Conservation (phyloP, 441 rosid genomes). For the Adansonia rubrostipa region DNA sequence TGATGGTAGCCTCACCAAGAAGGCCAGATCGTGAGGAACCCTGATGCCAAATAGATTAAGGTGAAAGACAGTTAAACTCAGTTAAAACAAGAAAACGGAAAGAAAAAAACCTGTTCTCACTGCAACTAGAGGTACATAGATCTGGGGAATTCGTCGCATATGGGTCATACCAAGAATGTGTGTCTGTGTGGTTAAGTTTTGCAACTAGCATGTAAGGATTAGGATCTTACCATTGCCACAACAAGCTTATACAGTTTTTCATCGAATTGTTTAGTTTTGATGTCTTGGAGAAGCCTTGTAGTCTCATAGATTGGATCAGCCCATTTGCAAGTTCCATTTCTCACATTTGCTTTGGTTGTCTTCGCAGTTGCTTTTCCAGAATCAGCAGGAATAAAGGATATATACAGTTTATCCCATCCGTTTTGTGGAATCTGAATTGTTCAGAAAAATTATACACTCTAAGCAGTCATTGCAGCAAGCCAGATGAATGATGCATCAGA, state of each 20-base stretch:
- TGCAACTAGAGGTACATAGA: constrained; percentile 16
- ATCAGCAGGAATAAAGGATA: constrained; percentile 91
- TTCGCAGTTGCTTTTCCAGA: constrained; percentile 90
- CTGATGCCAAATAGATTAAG: constrained; percentile 49
- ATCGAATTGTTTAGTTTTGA: constrained; percentile 78
- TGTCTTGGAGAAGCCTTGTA: constrained; percentile 92
- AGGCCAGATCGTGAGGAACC: constrained; percentile 92
- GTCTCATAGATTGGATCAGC: constrained; percentile 98
- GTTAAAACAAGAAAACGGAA: constrained; percentile 11
- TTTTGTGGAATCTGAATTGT: constrained; percentile 71
- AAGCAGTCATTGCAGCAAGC: constrained; percentile 17
- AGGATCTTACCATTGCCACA: constrained; percentile 72
- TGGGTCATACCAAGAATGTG: constrained; percentile 16
- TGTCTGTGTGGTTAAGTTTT: not conserved
- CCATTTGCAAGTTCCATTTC: constrained; percentile 99
- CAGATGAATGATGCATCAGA: constrained; percentile 9
- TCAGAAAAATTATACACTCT: constrained; percentile 15
- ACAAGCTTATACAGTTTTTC: constrained; percentile 87
- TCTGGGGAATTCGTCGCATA: constrained; percentile 6
- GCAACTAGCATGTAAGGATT: constrained; percentile 22
- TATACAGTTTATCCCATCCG: constrained; percentile 98
- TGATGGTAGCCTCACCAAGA: constrained; percentile 91
- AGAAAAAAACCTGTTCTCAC: not conserved
- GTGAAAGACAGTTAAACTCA: constrained; percentile 34
- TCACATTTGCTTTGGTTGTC: constrained; percentile 95